These are phyloP conservation scores for Nicotiana paniculata DNA, from an alignment of 257 asterid species.

Conservation along the genomic window DNA sequence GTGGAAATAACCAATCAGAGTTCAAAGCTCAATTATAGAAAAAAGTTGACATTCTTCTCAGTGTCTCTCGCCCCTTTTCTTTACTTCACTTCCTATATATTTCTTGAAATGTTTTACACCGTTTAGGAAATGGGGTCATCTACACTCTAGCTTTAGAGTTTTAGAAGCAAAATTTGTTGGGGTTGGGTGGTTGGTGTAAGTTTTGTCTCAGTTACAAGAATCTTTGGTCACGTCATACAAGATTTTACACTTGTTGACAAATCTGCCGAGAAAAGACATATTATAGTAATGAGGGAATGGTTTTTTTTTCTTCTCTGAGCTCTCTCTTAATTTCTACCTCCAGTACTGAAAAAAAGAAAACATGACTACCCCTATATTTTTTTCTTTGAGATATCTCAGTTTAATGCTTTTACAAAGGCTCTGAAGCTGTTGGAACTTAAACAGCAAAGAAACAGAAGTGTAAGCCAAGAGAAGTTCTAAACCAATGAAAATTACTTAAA, in stretches of 20 bases:
- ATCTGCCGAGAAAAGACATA: constrained; percentile 32
- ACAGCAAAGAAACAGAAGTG: constrained; percentile 34
- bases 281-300: background rate
- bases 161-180: constrained; percentile 2
- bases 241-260: constrained; percentile 56
- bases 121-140: constrained; percentile 13
- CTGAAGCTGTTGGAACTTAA: constrained; percentile 31
- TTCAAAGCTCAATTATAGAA: constrained; percentile 3
- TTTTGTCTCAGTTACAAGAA: constrained; percentile 40
- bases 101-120: constrained; percentile 3
- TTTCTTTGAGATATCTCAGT: constrained; percentile 18
- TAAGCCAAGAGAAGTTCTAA: constrained; percentile 18
- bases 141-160: constrained; percentile 6
- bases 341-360: background rate
- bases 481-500: constrained; percentile 27
- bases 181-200: constrained; percentile 18
- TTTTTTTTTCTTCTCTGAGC: background rate
- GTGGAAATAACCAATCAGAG: background rate
- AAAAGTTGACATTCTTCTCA: constrained; percentile 7
- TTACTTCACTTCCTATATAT: background rate
- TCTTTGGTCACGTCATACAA: constrained; percentile 68
- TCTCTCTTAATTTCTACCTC: constrained; percentile 1
- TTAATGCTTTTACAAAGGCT: constrained; percentile 30
- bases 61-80: background rate
- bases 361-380: background rate